Percentiles rank a stretch among this genome's conserved stretches.
Evolutionary conservation across 106 monocot genomes (phyloP).

Genomic region (Phalaenopsis equestris): DNA sequence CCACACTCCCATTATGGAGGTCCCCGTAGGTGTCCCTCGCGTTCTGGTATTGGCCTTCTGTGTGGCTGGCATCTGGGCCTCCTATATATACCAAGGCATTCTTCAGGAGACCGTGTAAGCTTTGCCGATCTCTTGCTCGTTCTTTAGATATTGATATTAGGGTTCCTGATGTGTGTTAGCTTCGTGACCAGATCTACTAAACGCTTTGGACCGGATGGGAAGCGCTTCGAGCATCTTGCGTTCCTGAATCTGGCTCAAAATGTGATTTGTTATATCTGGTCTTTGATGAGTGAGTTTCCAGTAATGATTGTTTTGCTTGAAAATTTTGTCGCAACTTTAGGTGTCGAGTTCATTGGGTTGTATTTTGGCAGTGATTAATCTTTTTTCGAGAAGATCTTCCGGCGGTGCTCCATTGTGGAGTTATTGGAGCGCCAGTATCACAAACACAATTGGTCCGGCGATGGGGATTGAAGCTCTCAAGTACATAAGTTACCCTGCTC

Average conservation of each 20-base stretch:
- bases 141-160: background rate
- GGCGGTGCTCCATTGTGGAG: constrained; percentile 82
- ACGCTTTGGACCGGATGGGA: constrained; percentile 70
- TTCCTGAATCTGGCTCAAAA: constrained; percentile 99
- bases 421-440: constrained; percentile 84
- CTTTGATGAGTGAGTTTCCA: constrained; percentile 66
- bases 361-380: background rate
- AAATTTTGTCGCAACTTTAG: background rate
- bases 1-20: background rate
- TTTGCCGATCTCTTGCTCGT: background rate
- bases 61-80: constrained; percentile 91
- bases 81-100: constrained; percentile 93
- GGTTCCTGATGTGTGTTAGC: constrained; percentile 6
- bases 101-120: constrained; percentile 90
- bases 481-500: constrained; percentile 96
- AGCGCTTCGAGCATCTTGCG: constrained; percentile 84
- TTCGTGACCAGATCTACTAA: constrained; percentile 67
- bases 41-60: constrained; percentile 61
- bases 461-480: constrained; percentile 97
- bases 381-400: constrained; percentile 24
- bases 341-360: background rate
- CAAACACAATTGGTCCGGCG: constrained; percentile 91
- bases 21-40: constrained; percentile 18
- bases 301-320: background rate
- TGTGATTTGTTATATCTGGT: constrained; percentile 88